Evolutionary conservation across 805 yeast genomes (phyloP).

Genomic region (Schizosaccharomyces osmophilus): DNA sequence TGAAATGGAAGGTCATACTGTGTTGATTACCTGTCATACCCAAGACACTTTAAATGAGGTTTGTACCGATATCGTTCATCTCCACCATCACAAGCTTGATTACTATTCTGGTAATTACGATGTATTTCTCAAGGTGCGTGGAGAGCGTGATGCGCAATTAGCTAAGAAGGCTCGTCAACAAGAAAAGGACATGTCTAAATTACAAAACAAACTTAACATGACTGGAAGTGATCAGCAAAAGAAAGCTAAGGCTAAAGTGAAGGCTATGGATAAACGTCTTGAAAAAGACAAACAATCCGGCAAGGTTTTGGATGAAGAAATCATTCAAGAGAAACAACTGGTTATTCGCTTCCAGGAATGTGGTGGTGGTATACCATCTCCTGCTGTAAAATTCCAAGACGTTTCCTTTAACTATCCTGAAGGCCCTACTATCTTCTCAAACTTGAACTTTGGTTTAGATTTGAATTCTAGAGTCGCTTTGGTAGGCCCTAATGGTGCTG

Average conservation of each 20-base stretch:
- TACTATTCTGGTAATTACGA: constrained; percentile 96
- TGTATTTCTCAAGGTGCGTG: constrained; percentile 80
- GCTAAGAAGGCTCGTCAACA: constrained; percentile 92
- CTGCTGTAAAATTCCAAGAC: constrained; percentile 87
- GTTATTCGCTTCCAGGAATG: constrained; percentile 84
- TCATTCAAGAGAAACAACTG: constrained; percentile 78
- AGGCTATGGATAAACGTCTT: constrained; percentile 31
- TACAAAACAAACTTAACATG: constrained; percentile 93
- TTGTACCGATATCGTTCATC: constrained; percentile 91
- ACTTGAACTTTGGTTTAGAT: constrained; percentile 92
- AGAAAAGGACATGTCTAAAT: constrained; percentile 95
- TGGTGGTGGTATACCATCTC: constrained; percentile 83
- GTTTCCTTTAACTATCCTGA: constrained; percentile 78
- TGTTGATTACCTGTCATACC: constrained; percentile 88
- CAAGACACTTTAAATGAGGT: constrained; percentile 99
- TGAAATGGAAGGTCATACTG: constrained; percentile 51
- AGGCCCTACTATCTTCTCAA: constrained; percentile 44
- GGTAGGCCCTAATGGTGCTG: constrained; percentile 18
- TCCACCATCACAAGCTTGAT: constrained; percentile 52
- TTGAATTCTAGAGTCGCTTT: constrained; percentile 72
- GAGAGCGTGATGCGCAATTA: constrained; percentile 86
- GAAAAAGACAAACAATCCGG: constrained; percentile 87
- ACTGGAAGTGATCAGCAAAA: constrained; percentile 99
- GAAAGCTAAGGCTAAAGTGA: constrained; percentile 97
- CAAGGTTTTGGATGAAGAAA: constrained; percentile 78